These are phyloP conservation scores for Colletotrichum nymphaeae DNA, from an alignment of 2,329 filamentous ascomycete genomes.

Conservation along the genomic window DNA sequence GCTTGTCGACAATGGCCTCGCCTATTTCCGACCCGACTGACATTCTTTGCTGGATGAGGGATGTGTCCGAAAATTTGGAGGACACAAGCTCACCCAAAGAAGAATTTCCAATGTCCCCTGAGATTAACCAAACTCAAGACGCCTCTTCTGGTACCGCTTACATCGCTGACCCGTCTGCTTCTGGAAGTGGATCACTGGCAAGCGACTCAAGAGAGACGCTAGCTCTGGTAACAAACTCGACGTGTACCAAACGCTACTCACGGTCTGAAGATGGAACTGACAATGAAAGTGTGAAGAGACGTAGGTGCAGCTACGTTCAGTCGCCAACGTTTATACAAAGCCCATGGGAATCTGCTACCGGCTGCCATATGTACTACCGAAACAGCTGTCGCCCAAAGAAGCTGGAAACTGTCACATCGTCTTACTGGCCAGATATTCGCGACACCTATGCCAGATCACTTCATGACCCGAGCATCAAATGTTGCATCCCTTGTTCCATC, in stretches of 20 bases:
- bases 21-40: not conserved
- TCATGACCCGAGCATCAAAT: not conserved
- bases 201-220: not conserved
- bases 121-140: not conserved
- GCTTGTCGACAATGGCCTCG: not conserved
- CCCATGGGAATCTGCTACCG: no score
- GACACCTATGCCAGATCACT: not conserved
- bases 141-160: not conserved
- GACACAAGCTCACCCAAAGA: not conserved
- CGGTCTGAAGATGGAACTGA: not conserved
- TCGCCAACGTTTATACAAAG: not conserved
- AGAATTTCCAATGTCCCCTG: not conserved
- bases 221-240: not conserved
- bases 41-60: not conserved
- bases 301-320: not conserved
- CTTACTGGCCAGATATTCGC: constrained; percentile 1
- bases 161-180: not conserved
- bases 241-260: not conserved
- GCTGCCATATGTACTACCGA: no score
- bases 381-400: no score
- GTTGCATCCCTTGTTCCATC: not conserved
- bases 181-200: not conserved
- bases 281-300: not conserved
- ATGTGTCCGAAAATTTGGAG: not conserved
- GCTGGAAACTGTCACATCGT: not conserved